A percentile compares a stretch with the other conserved stretches of the same genome.
Evolutionary conservation across 1,139 yeast genomes (phyloP).

Genomic region (Geotrichum phurueaensis): DNA sequence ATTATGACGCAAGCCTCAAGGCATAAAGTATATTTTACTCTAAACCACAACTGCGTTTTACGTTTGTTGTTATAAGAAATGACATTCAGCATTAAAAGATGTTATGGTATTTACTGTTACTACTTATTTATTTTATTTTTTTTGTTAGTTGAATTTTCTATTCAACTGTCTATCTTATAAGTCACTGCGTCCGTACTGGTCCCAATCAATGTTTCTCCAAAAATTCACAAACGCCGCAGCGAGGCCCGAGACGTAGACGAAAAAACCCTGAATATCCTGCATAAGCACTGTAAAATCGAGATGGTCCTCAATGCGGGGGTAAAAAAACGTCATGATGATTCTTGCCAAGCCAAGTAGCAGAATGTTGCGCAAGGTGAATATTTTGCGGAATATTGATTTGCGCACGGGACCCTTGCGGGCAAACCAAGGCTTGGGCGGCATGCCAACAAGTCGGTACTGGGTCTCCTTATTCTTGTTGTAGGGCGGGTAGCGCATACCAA

Average conservation of each 20-base stretch:
- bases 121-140: too few relatives aligned
- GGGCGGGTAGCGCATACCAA: constrained; percentile 15
- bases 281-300: background rate
- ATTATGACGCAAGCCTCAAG: background rate
- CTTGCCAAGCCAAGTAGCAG: background rate
- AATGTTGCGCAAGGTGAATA: background rate
- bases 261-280: background rate
- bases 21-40: background rate
- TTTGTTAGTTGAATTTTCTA: background rate
- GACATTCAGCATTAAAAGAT: too few relatives aligned
- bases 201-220: background rate
- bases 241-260: background rate
- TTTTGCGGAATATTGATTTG: background rate
- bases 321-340: background rate
- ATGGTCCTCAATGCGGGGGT: background rate
- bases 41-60: too few relatives aligned
- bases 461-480: constrained; percentile 5
- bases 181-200: background rate
- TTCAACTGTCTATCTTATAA: background rate
- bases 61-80: too few relatives aligned
- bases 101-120: too few relatives aligned
- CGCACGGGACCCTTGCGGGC: constrained; percentile 21
- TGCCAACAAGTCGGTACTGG: constrained; percentile 1
- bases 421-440: constrained; percentile 16
- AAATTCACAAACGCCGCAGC: background rate